These are phyloP conservation scores for Aphanocladium album DNA, from an alignment of 2,329 filamentous ascomycete genomes.

Conservation along the genomic window DNA sequence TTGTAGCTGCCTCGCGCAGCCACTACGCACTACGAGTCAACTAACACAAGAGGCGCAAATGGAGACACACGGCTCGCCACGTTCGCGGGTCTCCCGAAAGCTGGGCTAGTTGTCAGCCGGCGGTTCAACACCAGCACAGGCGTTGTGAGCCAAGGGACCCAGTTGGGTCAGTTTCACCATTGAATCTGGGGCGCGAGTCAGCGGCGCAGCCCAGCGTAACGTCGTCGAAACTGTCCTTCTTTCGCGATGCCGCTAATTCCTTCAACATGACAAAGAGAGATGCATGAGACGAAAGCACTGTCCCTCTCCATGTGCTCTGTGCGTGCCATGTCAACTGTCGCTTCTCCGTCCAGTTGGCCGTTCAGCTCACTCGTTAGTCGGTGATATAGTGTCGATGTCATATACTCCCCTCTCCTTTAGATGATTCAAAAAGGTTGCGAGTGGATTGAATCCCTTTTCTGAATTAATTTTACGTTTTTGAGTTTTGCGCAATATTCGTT, in stretches of 20 bases:
- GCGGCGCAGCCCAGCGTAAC: background rate
- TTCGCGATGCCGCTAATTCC: background rate
- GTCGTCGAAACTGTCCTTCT: background rate
- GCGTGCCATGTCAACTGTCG: background rate
- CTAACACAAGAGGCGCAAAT: background rate
- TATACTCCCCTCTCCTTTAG: background rate
- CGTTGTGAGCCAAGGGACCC: background rate
- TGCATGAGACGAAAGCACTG: background rate
- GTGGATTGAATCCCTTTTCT: background rate
- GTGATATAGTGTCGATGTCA: background rate
- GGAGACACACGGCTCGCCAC: conserved; percentile 10
- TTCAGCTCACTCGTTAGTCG: background rate
- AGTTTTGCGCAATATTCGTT: background rate
- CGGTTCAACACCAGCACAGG: too few relatives aligned
- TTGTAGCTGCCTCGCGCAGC: too few relatives aligned
- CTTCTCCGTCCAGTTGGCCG: background rate
- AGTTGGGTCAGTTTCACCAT: conserved; percentile 3
- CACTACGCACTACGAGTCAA: background rate
- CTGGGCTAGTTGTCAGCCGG: background rate
- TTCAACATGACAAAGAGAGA: background rate
- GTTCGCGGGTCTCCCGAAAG: conserved; percentile 12
- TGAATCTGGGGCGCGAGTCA: conserved; percentile 7
- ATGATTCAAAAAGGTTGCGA: background rate
- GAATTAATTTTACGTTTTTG: background rate
- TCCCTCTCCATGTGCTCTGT: conserved; percentile 4